These are phyloP conservation scores for Teunomyces atbi DNA, from an alignment of 805 yeast species.

Conservation along the genomic window DNA sequence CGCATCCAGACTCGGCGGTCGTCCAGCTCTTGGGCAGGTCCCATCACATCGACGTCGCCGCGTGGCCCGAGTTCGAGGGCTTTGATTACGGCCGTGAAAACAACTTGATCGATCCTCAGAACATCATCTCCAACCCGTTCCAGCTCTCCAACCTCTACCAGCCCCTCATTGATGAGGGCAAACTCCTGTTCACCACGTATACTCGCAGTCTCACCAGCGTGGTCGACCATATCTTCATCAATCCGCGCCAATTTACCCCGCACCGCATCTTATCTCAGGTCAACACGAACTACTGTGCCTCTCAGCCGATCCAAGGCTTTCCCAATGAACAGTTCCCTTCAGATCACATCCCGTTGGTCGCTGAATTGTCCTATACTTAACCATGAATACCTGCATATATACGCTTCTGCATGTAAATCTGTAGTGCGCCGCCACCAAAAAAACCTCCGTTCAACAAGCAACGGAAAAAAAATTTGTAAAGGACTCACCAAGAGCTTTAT, in stretches of 20 bases:
- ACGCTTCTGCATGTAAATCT: not conserved
- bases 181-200: conserved; percentile 90
- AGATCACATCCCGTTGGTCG: conserved; percentile 84
- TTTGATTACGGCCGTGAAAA: conserved; percentile 90
- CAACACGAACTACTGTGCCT: conserved; percentile 73
- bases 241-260: conserved; percentile 70
- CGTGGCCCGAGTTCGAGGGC: conserved; percentile 79
- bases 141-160: conserved; percentile 1
- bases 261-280: conserved; percentile 86
- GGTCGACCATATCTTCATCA: conserved; percentile 89
- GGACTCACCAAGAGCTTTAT: not conserved
- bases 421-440: conserved; percentile 2
- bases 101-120: conserved; percentile 80
- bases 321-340: conserved; percentile 94
- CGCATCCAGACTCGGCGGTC: conserved; percentile 86
- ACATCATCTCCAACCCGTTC: conserved; percentile 46
- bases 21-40: conserved; percentile 61
- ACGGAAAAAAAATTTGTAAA: conserved; percentile 3
- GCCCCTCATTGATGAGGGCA: conserved; percentile 35
- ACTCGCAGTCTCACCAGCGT: conserved; percentile 91
- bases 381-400: not conserved
- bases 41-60: conserved; percentile 70
- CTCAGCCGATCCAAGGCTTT: conserved; percentile 73
- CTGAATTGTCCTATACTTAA: conserved; percentile 47
- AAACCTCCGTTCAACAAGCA: not conserved